phyloP scores from a whole-genome alignment of 192 early-diverging fungal species.

The Rhizophagus prolifer region DNA sequence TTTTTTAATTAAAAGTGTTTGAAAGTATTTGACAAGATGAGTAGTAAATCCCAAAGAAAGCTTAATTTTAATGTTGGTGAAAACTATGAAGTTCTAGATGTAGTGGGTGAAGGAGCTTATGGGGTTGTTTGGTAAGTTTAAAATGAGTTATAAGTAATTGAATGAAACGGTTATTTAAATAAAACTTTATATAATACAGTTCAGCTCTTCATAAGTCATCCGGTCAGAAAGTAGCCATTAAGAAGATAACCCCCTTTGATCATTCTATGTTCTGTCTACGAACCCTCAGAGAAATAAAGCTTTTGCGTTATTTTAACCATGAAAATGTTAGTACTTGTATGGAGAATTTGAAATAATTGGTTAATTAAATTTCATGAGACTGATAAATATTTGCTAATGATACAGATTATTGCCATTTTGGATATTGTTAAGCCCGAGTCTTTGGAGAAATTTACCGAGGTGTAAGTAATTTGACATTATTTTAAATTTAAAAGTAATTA shows the following conservation, averaged over 20 bases:
- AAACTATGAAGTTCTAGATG: conserved; percentile 82
- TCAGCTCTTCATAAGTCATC: conserved; percentile 82
- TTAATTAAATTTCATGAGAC: too few relatives aligned
- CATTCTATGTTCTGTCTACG: conserved; percentile 82
- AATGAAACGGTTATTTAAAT: neutral
- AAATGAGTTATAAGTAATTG: conserved; percentile 3
- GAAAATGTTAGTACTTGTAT: conserved; percentile 61
- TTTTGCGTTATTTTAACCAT: conserved; percentile 82
- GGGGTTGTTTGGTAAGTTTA: conserved; percentile 87
- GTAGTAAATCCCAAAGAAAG: conserved; percentile 23
- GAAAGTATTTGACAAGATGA: conserved; percentile 3
- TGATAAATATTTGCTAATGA: neutral
- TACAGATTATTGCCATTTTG: conserved; percentile 86
- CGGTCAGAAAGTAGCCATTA: conserved; percentile 86
- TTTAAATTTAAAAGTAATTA: neutral
- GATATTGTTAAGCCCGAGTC: conserved; percentile 86
- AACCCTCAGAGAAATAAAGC: conserved; percentile 81
- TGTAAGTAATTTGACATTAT: conserved; percentile 47
- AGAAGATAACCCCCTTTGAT: conserved; percentile 85
- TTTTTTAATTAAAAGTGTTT: neutral
- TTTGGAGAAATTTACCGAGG: conserved; percentile 84
- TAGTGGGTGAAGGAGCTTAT: conserved; percentile 92
- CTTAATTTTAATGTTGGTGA: conserved; percentile 71
- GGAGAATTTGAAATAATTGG: neutral
- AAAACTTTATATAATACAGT: conserved; percentile 40